Conservation (phyloP, 371 early-diverging fungal genomes). For the Gilbertella persicaria region DNA sequence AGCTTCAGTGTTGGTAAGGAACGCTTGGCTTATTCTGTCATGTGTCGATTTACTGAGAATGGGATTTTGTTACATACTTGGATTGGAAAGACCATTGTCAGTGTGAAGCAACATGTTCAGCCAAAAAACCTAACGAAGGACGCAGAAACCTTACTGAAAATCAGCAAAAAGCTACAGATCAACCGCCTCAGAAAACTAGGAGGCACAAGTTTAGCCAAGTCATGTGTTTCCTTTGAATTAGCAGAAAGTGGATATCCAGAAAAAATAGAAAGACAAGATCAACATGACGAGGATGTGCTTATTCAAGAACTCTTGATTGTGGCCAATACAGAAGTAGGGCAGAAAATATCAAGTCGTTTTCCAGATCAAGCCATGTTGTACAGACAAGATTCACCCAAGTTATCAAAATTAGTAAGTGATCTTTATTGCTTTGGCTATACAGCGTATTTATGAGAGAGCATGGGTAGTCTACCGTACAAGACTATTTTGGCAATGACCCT, state of each 20-base stretch:
- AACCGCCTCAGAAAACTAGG: slow-evolving; percentile 13
- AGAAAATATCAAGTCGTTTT: slow-evolving; percentile 34
- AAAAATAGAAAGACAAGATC: slow-evolving; percentile 5
- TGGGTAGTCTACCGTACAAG: slow-evolving; percentile 12
- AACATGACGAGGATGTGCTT: slow-evolving; percentile 17
- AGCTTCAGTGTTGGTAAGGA: slow-evolving; percentile 68
- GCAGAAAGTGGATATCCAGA: slow-evolving; percentile 33
- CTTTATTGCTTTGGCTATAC: too few relatives aligned
- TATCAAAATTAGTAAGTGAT: slow-evolving; percentile 20
- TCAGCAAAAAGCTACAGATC: slow-evolving; percentile 20
- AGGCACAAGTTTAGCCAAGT: slow-evolving; percentile 12
- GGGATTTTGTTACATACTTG: slow-evolving; percentile 52
- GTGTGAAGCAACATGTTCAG: slow-evolving; percentile 51
- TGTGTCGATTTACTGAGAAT: slow-evolving; percentile 65
- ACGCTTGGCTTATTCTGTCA: slow-evolving; percentile 50
- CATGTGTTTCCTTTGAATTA: slow-evolving; percentile 19
- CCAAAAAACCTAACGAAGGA: background rate
- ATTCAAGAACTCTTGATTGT: slow-evolving; percentile 32
- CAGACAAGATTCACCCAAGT: slow-evolving; percentile 26
- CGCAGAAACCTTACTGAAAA: slow-evolving; percentile 7
- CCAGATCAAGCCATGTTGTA: slow-evolving; percentile 40
- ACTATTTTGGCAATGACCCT: slow-evolving; percentile 24
- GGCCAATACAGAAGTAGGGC: slow-evolving; percentile 37
- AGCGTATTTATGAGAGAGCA: too few relatives aligned
- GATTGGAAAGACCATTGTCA: slow-evolving; percentile 69